Base-by-base conservation (phyloP, 2,329 filamentous ascomycete genomes). In the Trichoderma aggressivum region DNA sequence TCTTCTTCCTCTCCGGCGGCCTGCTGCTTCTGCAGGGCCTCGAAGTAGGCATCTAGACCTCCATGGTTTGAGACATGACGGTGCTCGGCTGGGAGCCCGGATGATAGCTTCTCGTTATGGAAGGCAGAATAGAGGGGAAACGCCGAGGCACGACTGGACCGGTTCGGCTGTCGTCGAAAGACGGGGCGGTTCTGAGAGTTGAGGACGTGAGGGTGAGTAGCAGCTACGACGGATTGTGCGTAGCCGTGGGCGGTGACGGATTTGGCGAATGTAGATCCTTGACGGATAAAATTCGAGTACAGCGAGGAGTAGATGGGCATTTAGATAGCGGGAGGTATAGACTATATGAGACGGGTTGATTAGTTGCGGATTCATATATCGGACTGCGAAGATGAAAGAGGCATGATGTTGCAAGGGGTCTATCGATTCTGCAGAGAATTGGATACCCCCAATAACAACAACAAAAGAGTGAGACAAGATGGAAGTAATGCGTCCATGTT, bases 201-300 rank as follows among this genome's bases (percentile, higher is more conserved):
- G 88, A 87, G 89, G 87, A 85, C 92, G 91, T 88, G 86, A 70
- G 88, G 88, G 74, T 97, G 94, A 75, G 94, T 94, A 78, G 94
- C 95, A 79, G 96, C 96, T 84, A 99, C 94, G 84, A 98, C 92
- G 74, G 94, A 97, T 82, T 98, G 95, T 78, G 94, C 94, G 88
- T 98, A 98, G 84, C 95, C 95, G 89, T 98, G 94, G 81, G 94
- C 94, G 82, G 94, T 95, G 82, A 98, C 92, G 79, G 94, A 94
- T 86, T 98, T 98, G 80, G 93, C 91, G 79, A 82, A 82, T 79
- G 82, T 80, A 85, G 98, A 92, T 91, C 93, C 94, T 88, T 95
- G 93, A 87, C 96, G 95, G 90, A 97, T 94, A 87, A 98, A 93
- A 86, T 88, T 91, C 84, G 89, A 87, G 83, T 90, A 90, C 75